A percentile compares a stretch with the other conserved stretches of the same genome.
Evolutionary conservation across 257 asterid species (phyloP).

Genomic region (Solanum lycopersicoides): DNA sequence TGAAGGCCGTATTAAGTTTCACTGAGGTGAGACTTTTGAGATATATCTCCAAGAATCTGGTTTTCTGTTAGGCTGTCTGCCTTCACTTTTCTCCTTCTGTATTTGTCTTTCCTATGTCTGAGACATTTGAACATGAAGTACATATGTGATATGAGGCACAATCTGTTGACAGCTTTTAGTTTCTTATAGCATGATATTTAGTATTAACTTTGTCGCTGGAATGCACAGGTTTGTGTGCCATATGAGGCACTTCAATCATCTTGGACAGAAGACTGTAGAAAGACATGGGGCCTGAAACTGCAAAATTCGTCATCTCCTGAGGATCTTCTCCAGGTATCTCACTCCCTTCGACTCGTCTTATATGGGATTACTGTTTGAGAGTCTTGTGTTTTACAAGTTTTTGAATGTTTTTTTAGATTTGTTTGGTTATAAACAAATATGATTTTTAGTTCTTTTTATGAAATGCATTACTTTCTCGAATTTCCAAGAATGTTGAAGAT

Average conservation of each 20-base stretch:
- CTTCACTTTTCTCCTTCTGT: not conserved
- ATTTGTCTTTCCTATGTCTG: not conserved
- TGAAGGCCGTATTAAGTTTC: conserved; percentile 50
- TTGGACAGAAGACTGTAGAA: conserved; percentile 75
- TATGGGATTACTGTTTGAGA: not conserved
- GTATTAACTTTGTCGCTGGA: not conserved
- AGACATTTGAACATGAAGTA: not conserved
- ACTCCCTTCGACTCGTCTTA: not conserved
- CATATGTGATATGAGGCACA: not conserved
- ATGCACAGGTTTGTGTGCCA: conserved; percentile 69
- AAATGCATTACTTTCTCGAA: not conserved
- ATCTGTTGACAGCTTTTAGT: not conserved
- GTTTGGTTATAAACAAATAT: not conserved
- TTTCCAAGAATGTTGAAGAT: not conserved
- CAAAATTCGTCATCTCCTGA: conserved; percentile 50
- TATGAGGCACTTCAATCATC: conserved; percentile 62
- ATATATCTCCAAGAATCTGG: not conserved
- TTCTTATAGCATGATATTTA: not conserved
- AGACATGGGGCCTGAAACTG: conserved; percentile 66
- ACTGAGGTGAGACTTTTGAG: conserved; percentile 55
- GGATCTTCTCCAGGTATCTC: conserved; percentile 63
- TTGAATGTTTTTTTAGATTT: not conserved
- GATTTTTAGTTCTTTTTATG: not conserved
- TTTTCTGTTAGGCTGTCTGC: not conserved
- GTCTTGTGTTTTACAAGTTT: not conserved